A percentile compares a stretch with the other conserved stretches of the same genome.
These are phyloP conservation scores for Kodamaea fukazawae DNA, from an alignment of 805 yeast genomes.

Conservation along the genomic window DNA sequence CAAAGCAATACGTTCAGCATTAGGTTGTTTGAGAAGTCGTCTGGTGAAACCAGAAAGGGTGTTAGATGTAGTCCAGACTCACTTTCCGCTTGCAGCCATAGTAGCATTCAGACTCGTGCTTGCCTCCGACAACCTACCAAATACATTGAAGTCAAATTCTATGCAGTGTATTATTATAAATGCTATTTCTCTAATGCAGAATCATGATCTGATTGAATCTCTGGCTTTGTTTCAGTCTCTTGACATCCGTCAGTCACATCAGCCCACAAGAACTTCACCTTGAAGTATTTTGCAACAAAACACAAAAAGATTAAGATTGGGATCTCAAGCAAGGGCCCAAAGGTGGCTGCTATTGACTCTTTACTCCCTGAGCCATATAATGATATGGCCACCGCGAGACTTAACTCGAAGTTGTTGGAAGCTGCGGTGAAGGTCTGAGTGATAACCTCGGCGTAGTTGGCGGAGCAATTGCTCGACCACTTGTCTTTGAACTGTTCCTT, in stretches of 20 bases:
- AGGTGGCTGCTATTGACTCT: constrained; percentile 57
- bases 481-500: constrained; percentile 4
- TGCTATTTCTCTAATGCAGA: too few species aligned
- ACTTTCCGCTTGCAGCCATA: too few species aligned
- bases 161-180: too few species aligned
- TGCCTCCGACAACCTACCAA: too few species aligned
- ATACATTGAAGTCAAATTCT: too few species aligned
- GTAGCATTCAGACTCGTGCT: too few species aligned
- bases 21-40: too few species aligned
- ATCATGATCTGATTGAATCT: too few species aligned
- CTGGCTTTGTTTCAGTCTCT: too few species aligned
- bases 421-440: constrained; percentile 59
- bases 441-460: constrained; percentile 39
- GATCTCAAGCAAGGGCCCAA: constrained; percentile 59
- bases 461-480: constrained; percentile 32
- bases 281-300: constrained; percentile 35
- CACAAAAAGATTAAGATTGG: constrained; percentile 46
- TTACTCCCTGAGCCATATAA: constrained; percentile 51
- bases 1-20: too few species aligned
- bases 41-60: too few species aligned
- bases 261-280: constrained; percentile 24
- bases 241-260: constrained; percentile 17
- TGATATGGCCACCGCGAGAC: constrained; percentile 52
- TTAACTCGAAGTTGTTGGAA: constrained; percentile 56
- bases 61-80: too few species aligned